A percentile compares a stretch with the other conserved stretches of the same genome.
phyloP scores from a whole-genome alignment of 306 rosid species.

The Purshia tridentata region DNA sequence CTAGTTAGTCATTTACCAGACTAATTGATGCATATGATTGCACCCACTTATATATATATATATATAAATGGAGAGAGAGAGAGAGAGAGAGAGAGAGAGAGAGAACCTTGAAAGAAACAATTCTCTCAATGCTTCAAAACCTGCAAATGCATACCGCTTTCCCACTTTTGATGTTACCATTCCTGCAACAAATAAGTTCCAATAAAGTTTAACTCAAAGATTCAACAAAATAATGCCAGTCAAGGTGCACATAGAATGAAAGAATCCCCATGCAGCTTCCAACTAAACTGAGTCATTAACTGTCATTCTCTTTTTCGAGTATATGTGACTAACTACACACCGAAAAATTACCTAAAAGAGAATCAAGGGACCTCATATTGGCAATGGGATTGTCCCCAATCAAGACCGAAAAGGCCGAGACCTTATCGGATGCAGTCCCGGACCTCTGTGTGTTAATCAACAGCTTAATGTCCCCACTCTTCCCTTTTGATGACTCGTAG shows the following conservation, averaged over 20 bases:
- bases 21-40: neutral
- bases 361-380: slow-evolving; percentile 82
- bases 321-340: neutral
- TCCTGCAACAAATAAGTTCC: slow-evolving; percentile 45
- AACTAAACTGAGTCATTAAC: neutral
- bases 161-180: slow-evolving; percentile 99
- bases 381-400: slow-evolving; percentile 88
- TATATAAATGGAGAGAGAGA: neutral
- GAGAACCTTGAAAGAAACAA: slow-evolving; percentile 75
- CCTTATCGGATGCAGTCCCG: slow-evolving; percentile 91
- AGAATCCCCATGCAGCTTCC: neutral
- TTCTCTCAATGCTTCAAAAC: slow-evolving; percentile 87
- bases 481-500: slow-evolving; percentile 75
- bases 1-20: neutral
- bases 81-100: slow-evolving; percentile 8
- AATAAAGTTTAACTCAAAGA: slow-evolving; percentile 15
- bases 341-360: slow-evolving; percentile 60
- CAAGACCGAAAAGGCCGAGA: slow-evolving; percentile 83
- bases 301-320: neutral
- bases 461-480: slow-evolving; percentile 86
- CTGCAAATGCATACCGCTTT: slow-evolving; percentile 88
- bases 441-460: slow-evolving; percentile 83
- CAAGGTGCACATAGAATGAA: neutral
- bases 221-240: slow-evolving; percentile 7
- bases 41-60: neutral